Base-by-base conservation (phyloP, 2,329 filamentous ascomycete genomes). In the Xylaria sp. region DNA sequence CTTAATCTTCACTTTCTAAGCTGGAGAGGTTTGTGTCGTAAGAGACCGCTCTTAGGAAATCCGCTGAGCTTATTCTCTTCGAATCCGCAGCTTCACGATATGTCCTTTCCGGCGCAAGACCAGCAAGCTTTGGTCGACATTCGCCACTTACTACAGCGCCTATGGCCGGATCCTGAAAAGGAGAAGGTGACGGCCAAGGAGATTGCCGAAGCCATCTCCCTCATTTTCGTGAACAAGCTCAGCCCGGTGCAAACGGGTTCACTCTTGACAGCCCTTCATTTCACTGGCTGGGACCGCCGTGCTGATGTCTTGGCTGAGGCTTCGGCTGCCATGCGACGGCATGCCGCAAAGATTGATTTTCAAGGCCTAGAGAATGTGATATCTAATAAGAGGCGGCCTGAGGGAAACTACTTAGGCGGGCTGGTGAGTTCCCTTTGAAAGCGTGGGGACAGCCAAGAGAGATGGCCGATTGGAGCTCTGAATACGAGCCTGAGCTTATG, bases 161-260 rank as follows among this genome's bases (percentile, higher is more conserved):
- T 95, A 52, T 94, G 91, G 91, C 91, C 87, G 37, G 77, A 84
- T 78, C 85, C 69, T 75, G 74, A 80, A 28, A 79, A 81, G 18
- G 75, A 80, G 48, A 79, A 82, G 3, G 91, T 94, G 65, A 89
- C 90, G 18, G 90, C 94, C 13, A 85, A 89, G 60, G 94, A 98
- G 79, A 96, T 99, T 79, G 94, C 95, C 69, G 87, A 91, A n/a
- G 94, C 95, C 63, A 91, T 98, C 75, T 91, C 93, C 4, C 87
- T 95, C 77, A 97, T 98, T 78, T 98, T 98, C 81, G 94, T 94
- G 68, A 91, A 98, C 82, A 89, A 90, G 73, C 86, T 98, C 20
- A 95, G 93, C n/a, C 91, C 93, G 48, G 92, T 94, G 9, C 96
- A 98, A 80, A 92, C 92, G 0, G 92, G 93, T 63, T 92, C 94